Evolutionary conservation across 1,139 yeast species (phyloP), one percentile per base, ranked within the genome.

Genomic region (Candida frijolesensis): DNA sequence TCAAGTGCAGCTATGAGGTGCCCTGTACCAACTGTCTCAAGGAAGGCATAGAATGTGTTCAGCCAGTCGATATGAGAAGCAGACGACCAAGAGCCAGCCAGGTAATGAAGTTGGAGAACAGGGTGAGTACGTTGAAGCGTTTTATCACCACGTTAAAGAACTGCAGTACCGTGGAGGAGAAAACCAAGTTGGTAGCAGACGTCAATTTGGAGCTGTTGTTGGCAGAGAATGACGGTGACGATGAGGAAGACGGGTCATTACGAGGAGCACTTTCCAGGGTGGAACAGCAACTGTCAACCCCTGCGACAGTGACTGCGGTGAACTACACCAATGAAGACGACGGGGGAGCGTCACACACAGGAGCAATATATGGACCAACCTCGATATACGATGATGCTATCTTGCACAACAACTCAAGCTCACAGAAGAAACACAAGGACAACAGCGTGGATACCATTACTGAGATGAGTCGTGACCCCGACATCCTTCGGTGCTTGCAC

Each of bases 11-110:
- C 57, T 67, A 72, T 49, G 73, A 71, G 9, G 65, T 62, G 47
- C 87, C 87, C 0, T 83, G 87, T 57, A 66, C 73, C 22, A 72
- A 72, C 46, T 83, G 87, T 61, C 61, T 63, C 19, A 73, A 72
- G 51, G 67, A 75, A 6, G 70, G 71, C 2, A 68, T 74, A 12
- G 79, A 76, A 44, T 83, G 87, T 60, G 68, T 79, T 27, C 74
- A 74, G 43, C 72, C 74, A 8, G 70, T 71, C 50, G 87, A 83
- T 60, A 67, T 78, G 70, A 65, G 87, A 44, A 81, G 80, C 58
- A 78, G 74, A 53, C 66, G 86, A 47, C 81, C 82, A 4, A 72
- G 80, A 0, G 78, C 76, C 7, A 72, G 72, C 44, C 82, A 82
- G 56, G 85, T 82, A 18, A 57, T 66, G 37, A 63, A 63, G 14